Percentiles rank a stretch among this genome's conserved stretches.
These are phyloP conservation scores for Yamadazyma laniorum DNA, from an alignment of 805 yeast genomes.

Conservation along the genomic window DNA sequence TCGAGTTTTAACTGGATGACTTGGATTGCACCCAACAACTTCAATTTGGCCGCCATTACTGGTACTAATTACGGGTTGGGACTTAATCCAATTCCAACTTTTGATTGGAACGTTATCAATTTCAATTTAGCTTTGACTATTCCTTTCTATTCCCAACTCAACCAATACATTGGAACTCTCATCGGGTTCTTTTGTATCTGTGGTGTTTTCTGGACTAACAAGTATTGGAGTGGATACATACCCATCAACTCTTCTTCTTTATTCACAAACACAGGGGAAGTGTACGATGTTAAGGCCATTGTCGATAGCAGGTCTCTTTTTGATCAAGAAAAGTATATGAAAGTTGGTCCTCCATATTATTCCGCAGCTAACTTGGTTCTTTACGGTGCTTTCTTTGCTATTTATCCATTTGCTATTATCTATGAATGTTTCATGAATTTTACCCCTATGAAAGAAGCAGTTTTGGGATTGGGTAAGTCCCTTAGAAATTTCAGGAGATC, in stretches of 20 bases:
- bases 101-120: constrained; percentile 52
- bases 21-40: constrained; percentile 55
- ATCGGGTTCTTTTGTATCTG: constrained; percentile 19
- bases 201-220: constrained; percentile 24
- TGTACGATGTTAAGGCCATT: constrained; percentile 43
- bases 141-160: constrained; percentile 39
- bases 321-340: constrained; percentile 21
- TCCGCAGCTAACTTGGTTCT: constrained; percentile 28
- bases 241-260: constrained; percentile 44
- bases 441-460: constrained; percentile 19
- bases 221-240: constrained; percentile 24
- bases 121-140: constrained; percentile 32
- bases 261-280: constrained; percentile 47
- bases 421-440: constrained; percentile 31
- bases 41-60: constrained; percentile 48
- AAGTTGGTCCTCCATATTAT: constrained; percentile 31
- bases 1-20: constrained; percentile 54
- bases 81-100: constrained; percentile 51
- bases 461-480: constrained; percentile 10
- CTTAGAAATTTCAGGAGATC: constrained; percentile 39
- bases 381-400: constrained; percentile 30
- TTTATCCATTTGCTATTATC: constrained; percentile 42
- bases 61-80: constrained; percentile 52
- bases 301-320: constrained; percentile 36
- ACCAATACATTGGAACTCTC: constrained; percentile 19